A percentile compares a stretch with the other conserved stretches of the same genome.
phyloP scores from a whole-genome alignment of 345 rosid species.

The Aethionema arabicum region DNA sequence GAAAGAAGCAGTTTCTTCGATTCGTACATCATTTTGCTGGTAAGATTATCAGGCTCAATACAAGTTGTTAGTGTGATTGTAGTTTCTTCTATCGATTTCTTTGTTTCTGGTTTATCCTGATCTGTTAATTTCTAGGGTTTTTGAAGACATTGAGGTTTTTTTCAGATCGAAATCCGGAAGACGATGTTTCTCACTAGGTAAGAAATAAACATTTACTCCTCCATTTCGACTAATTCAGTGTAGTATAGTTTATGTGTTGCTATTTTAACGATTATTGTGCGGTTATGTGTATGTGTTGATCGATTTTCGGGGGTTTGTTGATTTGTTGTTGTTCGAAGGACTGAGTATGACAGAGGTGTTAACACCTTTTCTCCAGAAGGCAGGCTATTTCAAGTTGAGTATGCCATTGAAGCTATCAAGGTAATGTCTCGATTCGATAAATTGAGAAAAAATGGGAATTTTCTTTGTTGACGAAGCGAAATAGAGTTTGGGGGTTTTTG shows the following conservation, averaged over 20 bases:
- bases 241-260: conserved; percentile 20
- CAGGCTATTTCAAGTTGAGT: conserved; percentile 91
- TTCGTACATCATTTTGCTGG: conserved; percentile 27
- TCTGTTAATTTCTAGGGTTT: conserved; percentile 25
- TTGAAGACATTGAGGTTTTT: conserved; percentile 28
- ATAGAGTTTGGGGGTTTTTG: not conserved
- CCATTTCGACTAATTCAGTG: not conserved
- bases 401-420: conserved; percentile 99
- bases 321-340: conserved; percentile 45
- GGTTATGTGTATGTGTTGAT: conserved; percentile 10
- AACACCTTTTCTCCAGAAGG: conserved; percentile 99
- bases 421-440: conserved; percentile 34
- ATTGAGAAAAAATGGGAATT: not conserved
- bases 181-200: conserved; percentile 77
- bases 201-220: not conserved
- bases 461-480: not conserved
- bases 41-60: not conserved
- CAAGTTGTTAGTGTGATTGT: conserved; percentile 8
- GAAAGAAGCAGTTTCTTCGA: conserved; percentile 13
- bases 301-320: not conserved
- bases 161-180: conserved; percentile 37
- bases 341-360: conserved; percentile 99
- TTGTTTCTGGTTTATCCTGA: not conserved
- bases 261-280: not conserved
- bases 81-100: not conserved